These are phyloP conservation scores for Castanea sativa DNA, from an alignment of 306 rosid genomes.

Conservation along the genomic window DNA sequence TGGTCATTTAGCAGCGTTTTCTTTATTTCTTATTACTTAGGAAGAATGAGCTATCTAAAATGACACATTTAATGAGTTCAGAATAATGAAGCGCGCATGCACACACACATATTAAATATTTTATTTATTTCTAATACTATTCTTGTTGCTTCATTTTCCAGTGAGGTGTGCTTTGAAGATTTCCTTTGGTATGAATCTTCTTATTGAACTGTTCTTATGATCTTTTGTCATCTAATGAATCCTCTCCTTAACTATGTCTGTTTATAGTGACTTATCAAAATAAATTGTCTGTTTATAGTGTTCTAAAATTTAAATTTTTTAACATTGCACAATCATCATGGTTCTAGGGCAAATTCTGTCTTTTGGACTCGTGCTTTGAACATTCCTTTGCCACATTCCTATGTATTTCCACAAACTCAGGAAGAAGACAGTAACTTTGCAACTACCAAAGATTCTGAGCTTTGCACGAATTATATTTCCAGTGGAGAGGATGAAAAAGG, in stretches of 20 bases:
- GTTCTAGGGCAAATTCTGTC: conserved; percentile 86
- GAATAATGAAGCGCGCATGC: background rate
- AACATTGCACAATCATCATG: conserved; percentile 26
- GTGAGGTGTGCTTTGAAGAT: conserved; percentile 92
- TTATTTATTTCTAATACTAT: background rate
- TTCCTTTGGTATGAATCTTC: conserved; percentile 74
- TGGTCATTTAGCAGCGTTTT: background rate
- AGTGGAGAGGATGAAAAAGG: conserved; percentile 39
- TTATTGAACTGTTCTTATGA: conserved; percentile 12
- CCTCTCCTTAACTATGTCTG: conserved; percentile 6
- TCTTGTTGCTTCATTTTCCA: conserved; percentile 39
- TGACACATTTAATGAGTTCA: background rate
- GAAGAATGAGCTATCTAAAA: background rate
- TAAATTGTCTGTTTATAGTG: too few relatives aligned
- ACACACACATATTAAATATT: background rate
- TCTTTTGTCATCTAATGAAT: conserved; percentile 1
- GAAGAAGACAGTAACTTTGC: conserved; percentile 37
- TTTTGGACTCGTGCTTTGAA: conserved; percentile 95
- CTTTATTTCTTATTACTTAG: background rate
- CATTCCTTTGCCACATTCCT: conserved; percentile 78
- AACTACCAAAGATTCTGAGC: conserved; percentile 17
- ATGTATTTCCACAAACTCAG: conserved; percentile 73
- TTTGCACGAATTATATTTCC: conserved; percentile 17
- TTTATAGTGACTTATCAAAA: background rate
- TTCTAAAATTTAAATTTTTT: background rate